phyloP scores from a whole-genome alignment of 495 filamentous ascomycete species.

The Xylaria intraflava region DNA sequence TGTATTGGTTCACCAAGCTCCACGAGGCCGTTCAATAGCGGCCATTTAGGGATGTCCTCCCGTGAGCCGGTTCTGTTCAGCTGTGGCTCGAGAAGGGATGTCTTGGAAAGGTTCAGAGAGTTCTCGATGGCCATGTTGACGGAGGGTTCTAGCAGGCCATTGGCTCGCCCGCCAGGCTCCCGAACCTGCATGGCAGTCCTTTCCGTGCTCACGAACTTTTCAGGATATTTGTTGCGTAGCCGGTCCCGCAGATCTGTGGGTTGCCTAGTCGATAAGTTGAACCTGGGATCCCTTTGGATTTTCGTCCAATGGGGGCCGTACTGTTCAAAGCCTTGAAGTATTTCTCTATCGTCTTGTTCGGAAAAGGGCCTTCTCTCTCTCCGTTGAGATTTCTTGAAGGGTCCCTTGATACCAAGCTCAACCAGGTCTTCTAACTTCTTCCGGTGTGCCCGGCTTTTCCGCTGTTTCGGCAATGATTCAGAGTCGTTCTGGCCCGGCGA shows the following conservation, averaged over 20 bases:
- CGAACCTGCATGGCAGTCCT: constrained; percentile 49
- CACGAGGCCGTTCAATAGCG: constrained; percentile 18
- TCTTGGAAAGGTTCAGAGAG: constrained; percentile 23
- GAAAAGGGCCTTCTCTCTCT: constrained; percentile 59
- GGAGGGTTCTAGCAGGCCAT: constrained; percentile 33
- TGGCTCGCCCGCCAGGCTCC: constrained; percentile 22
- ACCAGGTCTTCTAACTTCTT: constrained; percentile 50
- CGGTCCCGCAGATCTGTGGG: constrained; percentile 79
- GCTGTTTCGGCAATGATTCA: constrained; percentile 25
- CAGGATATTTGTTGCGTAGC: constrained; percentile 72
- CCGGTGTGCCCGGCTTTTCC: constrained; percentile 46
- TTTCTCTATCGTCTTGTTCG: constrained; percentile 65
- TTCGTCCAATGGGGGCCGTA: constrained; percentile 77
- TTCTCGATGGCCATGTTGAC: constrained; percentile 32
- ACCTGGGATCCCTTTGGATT: constrained; percentile 64
- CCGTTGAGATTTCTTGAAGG: constrained; percentile 49
- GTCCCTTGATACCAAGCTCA: constrained; percentile 48
- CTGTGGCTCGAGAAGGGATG: constrained; percentile 29
- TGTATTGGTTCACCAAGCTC: constrained; percentile 28
- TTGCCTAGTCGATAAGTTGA: constrained; percentile 59
- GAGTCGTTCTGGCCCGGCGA: constrained; percentile 21
- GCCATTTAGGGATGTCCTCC: constrained; percentile 36
- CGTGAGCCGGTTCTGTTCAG: constrained; percentile 34
- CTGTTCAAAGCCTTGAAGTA: constrained; percentile 65
- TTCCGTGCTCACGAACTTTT: constrained; percentile 45